Percentiles rank a stretch among this genome's conserved stretches.
Evolutionary conservation across 1,284 basidiomycete species (phyloP).

Genomic region (Ustilago sp.): DNA sequence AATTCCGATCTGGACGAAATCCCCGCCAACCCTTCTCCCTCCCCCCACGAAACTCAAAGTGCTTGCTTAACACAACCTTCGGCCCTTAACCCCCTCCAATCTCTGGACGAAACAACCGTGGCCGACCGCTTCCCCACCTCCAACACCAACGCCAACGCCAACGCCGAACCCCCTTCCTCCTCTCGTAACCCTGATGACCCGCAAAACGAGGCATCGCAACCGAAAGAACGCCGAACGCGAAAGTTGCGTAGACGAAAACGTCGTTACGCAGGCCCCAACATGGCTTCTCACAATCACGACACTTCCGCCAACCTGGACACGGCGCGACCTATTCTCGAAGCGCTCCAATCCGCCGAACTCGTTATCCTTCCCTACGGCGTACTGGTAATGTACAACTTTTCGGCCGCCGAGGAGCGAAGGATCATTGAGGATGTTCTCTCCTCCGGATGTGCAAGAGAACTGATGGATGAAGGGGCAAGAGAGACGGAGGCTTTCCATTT

Average conservation of each 20-base stretch:
- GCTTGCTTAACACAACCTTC: background rate
- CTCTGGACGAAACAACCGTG: slow-evolving; percentile 11
- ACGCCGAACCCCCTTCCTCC: background rate
- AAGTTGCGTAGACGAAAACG: slow-evolving; percentile 40
- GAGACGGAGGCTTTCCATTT: slow-evolving; percentile 66
- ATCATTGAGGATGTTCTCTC: slow-evolving; percentile 66
- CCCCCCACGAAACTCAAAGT: slow-evolving; percentile 18
- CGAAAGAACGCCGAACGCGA: slow-evolving; percentile 35
- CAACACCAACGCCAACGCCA: background rate
- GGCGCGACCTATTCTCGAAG: slow-evolving; percentile 62
- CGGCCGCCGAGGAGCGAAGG: slow-evolving; percentile 62
- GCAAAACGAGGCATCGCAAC: slow-evolving; percentile 11
- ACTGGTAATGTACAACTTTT: slow-evolving; percentile 69
- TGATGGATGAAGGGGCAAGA: slow-evolving; percentile 53
- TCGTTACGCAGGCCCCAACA: slow-evolving; percentile 60
- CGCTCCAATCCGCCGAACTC: slow-evolving; percentile 66
- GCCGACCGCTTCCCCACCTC: background rate
- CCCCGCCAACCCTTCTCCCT: slow-evolving; percentile 17
- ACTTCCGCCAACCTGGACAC: slow-evolving; percentile 63
- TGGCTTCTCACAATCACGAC: slow-evolving; percentile 69
- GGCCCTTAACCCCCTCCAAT: slow-evolving; percentile 5
- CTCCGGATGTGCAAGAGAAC: slow-evolving; percentile 61
- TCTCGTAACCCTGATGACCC: slow-evolving; percentile 7
- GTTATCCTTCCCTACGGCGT: slow-evolving; percentile 68
- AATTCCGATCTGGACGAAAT: slow-evolving; percentile 37